Evolutionary conservation across 352 stramenopile species (phyloP).

Genomic region (Thalassiosira livingstoniorum): DNA sequence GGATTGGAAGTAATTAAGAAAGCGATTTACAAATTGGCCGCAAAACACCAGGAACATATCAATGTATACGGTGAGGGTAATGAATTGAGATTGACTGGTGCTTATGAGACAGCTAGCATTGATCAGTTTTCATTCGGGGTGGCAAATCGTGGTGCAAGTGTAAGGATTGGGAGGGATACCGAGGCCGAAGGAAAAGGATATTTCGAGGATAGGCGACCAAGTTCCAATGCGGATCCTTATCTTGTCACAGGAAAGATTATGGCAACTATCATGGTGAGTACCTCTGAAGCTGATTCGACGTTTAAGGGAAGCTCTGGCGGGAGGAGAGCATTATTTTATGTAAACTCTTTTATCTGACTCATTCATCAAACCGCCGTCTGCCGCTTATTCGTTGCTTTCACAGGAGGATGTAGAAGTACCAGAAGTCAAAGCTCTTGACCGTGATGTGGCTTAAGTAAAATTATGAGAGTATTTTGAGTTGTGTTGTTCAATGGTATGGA

Average conservation of each 20-base stretch:
- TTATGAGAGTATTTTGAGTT: too few species aligned
- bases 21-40: slow-evolving; percentile 97
- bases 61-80: slow-evolving; percentile 96
- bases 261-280: slow-evolving; percentile 91
- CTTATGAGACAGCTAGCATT: slow-evolving; percentile 96
- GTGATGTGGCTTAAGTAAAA: slow-evolving; percentile 70
- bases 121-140: slow-evolving; percentile 96
- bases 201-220: slow-evolving; percentile 96
- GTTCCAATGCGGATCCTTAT: slow-evolving; percentile 99
- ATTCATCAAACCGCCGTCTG: background rate
- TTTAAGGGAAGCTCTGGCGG: too few species aligned
- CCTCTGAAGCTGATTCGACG: background rate
- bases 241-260: slow-evolving; percentile 97
- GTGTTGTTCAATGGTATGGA: too few species aligned
- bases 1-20: slow-evolving; percentile 94
- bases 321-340: too few species aligned
- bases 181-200: slow-evolving; percentile 92
- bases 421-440: slow-evolving; percentile 75
- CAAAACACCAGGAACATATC: slow-evolving; percentile 97
- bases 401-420: slow-evolving; percentile 73
- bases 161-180: slow-evolving; percentile 92
- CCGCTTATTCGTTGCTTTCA: background rate
- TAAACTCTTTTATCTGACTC: background rate
- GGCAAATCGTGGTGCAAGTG: slow-evolving; percentile 94
- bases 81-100: slow-evolving; percentile 95